Evolutionary conservation across 2,329 filamentous ascomycete genomes (phyloP).

Genomic region (Zasmidium cellare): DNA sequence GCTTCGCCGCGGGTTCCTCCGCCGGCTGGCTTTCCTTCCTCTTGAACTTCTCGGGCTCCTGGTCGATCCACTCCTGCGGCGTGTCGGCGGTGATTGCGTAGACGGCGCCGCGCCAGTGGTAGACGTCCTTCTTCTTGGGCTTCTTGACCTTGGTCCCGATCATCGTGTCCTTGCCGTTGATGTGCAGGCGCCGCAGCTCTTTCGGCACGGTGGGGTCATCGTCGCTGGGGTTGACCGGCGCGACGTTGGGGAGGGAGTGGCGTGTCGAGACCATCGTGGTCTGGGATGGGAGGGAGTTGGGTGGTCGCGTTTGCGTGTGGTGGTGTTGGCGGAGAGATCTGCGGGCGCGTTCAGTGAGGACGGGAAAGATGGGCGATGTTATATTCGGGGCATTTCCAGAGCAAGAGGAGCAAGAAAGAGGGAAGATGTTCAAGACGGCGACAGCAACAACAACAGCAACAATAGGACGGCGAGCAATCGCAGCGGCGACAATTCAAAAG

Average conservation of each 20-base stretch:
- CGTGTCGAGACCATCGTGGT: slow-evolving; percentile 7
- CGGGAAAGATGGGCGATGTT: slow-evolving; percentile 59
- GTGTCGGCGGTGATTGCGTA: slow-evolving; percentile 22
- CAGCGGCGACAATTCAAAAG: too few relatives aligned
- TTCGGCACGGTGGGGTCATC: slow-evolving; percentile 9
- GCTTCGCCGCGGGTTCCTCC: background rate
- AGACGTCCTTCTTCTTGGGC: slow-evolving; percentile 1
- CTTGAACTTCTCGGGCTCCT: slow-evolving; percentile 13
- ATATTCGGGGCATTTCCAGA: background rate
- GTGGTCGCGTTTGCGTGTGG: background rate
- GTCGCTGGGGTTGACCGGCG: background rate
- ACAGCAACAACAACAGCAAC: background rate
- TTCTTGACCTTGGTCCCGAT: slow-evolving; percentile 11
- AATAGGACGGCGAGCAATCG: background rate
- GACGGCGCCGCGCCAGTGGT: slow-evolving; percentile 19
- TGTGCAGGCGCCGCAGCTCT: slow-evolving; percentile 11
- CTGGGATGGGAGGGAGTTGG: background rate
- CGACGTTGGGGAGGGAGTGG: slow-evolving; percentile 2
- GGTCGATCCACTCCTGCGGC: slow-evolving; percentile 21
- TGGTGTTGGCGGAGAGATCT: background rate
- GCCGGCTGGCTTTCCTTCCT: background rate
- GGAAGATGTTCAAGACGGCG: background rate
- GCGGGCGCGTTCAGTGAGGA: slow-evolving; percentile 46
- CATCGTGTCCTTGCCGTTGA: slow-evolving; percentile 17
- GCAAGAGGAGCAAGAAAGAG: background rate